Evolutionary conservation across 371 early-diverging fungal species (phyloP).

Genomic region (Fennellomyces sp.): DNA sequence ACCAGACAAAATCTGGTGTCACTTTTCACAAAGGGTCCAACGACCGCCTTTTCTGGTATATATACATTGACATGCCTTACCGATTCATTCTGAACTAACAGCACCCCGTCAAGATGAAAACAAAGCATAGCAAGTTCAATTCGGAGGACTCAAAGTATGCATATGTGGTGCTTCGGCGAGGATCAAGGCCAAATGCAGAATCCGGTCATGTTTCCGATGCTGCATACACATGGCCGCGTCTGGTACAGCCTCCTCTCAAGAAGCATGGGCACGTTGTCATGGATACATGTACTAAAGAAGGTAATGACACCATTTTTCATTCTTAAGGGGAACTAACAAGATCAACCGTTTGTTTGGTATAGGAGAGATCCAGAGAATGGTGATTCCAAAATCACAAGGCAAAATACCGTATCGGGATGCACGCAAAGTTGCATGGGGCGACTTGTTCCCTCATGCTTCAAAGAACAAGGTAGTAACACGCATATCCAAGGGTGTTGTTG

Average conservation of each 20-base stretch:
- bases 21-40: conserved; percentile 84
- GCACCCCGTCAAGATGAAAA: conserved; percentile 68
- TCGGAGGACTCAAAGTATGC: conserved; percentile 80
- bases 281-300: conserved; percentile 67
- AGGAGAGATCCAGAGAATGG: conserved; percentile 68
- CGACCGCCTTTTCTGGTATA: conserved; percentile 67
- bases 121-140: conserved; percentile 72
- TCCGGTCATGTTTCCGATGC: conserved; percentile 10
- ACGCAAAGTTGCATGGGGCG: conserved; percentile 82
- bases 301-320: conserved; percentile 16
- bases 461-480: conserved; percentile 57
- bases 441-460: conserved; percentile 77
- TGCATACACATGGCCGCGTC: conserved; percentile 73
- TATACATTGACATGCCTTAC: too few species aligned
- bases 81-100: too few species aligned
- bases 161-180: conserved; percentile 78
- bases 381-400: conserved; percentile 76
- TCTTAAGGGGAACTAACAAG: neutral
- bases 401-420: conserved; percentile 79
- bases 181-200: conserved; percentile 49
- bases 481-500: conserved; percentile 13
- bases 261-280: conserved; percentile 77
- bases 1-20: conserved; percentile 71
- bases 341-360: neutral
- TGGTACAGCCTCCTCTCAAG: conserved; percentile 76